Evolutionary conservation across 257 asterid genomes (phyloP), one percentile per base, ranked within the genome.

Genomic region (Salvia hispanica): DNA sequence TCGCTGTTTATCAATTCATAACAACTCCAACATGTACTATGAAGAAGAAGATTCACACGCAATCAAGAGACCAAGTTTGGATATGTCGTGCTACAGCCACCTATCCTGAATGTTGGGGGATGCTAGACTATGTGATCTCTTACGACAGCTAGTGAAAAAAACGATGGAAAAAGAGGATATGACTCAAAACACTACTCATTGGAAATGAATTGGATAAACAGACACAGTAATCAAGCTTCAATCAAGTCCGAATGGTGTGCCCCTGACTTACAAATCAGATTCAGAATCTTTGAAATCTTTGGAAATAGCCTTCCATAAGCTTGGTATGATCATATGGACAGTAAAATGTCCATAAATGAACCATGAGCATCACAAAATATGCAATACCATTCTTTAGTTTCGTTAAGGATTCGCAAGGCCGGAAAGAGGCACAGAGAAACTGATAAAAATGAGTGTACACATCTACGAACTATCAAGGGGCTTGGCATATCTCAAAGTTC

Each of bases 1-100:
- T 7, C 34, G 45, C 21, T 51, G 13, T n/a, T 42, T 42, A 47
- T 58, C 64, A 62, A 75, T 31, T 48, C 57, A 28, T 68, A 68
- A 13, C 34, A 34, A 55, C 15, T 59, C 31, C 5, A 3, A 4
- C 62, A 37, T 36, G 14, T 36, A 44, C 33, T 18, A 48, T 43
- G 56, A 68, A 68, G 58, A 63, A 36, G 51, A 57, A 18, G 9
- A n/a, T 52, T 2, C 16, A 53, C 5, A 55, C 9, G 64, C 14
- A 51, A 11, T 65, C 36, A 45, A 14, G n/a, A 33, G 43, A 33
- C 59, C 18, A 51, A 28, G 48, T 62, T 54, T 4, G 4, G 9
- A 52, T 5, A 18, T 42, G 7, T 11, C 58, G 15, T 55, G 18
- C 45, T 16, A 57, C 15, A 15, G 58, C 53, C 5, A 54, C 16